A percentile compares a stretch with the other conserved stretches of the same genome.
Conservation (phyloP, 176 grass and related monocot species). For the Musa troglodytarum region DNA sequence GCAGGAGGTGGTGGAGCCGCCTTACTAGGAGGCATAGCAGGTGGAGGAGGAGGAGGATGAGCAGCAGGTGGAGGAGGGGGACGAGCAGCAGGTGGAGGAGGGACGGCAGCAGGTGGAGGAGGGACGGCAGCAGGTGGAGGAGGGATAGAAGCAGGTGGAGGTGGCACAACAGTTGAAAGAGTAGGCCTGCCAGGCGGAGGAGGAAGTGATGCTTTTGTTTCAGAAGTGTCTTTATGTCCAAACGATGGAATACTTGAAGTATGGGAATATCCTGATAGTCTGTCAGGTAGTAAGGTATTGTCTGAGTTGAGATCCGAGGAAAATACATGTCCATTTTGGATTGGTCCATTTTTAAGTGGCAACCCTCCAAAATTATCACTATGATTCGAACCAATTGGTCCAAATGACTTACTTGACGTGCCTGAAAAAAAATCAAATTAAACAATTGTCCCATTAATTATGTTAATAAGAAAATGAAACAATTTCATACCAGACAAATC, state of each 20-base stretch:
- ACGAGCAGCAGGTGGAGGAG: slow-evolving; percentile 18
- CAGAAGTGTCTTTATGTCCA: slow-evolving; percentile 8
- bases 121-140: slow-evolving; percentile 2
- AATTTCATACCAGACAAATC: slow-evolving; percentile 40
- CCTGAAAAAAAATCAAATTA: slow-evolving; percentile 27
- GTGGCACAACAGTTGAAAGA: slow-evolving; percentile 8
- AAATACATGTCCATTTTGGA: slow-evolving; percentile 24
- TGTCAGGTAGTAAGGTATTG: slow-evolving; percentile 19
- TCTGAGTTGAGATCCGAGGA: slow-evolving; percentile 27
- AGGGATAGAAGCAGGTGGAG: neutral
- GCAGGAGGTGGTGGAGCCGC: slow-evolving; percentile 30
- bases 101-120: slow-evolving; percentile 11
- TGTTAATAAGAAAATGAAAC: slow-evolving; percentile 1
- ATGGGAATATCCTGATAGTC: slow-evolving; percentile 20
- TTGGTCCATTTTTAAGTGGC: slow-evolving; percentile 32
- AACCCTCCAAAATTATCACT: slow-evolving; percentile 46
- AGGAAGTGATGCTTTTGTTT: neutral
- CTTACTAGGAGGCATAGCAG: slow-evolving; percentile 14
- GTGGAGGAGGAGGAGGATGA: slow-evolving; percentile 19
- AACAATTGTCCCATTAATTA: neutral
- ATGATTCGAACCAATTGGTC: slow-evolving; percentile 37
- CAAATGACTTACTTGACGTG: slow-evolving; percentile 30
- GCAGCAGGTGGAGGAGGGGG: neutral
- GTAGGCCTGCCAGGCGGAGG: slow-evolving; percentile 22
- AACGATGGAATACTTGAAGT: slow-evolving; percentile 7